Base-by-base conservation (phyloP, 2,329 filamentous ascomycete species). In the Calonectria pseudoturangicola region DNA sequence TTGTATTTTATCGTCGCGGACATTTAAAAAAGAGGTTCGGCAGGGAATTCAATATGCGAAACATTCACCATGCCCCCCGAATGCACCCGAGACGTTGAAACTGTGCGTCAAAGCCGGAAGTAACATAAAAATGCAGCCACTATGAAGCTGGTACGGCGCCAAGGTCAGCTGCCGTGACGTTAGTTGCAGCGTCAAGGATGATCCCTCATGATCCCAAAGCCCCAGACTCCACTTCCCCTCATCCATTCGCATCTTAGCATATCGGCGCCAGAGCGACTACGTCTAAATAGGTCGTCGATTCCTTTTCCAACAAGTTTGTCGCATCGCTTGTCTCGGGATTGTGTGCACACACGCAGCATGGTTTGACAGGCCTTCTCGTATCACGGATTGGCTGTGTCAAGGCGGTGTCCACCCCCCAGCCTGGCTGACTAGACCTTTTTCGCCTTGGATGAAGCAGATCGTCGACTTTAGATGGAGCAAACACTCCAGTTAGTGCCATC, bases 191-290 rank as follows among this genome's bases (percentile, higher is more conserved):
- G 48, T 73, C 72, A 68, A 74, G 72, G 77, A 68, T 74, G 66
- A 75, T 74, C 73, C 73, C 70, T 75, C 43, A 65, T 45, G 60
- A 58, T 56, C 58, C 54, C 70, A 41, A 74, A 68, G 69, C 71
- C 73, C 69, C 58, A 64, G 71, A 75, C 77, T 74, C 77, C 77
- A 79, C 77, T 79, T 77, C 77, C 77, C 77, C 77, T 79, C 77
- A 76, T 66, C 62, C 70, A 66, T 58, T 74, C 33, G 64, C 27
- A 64, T 56, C 64, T 33, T 27, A 66, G 45, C 51, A 70, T 36
- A 50, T 67, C 50, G 30, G 21, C 47, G 50, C 39, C 43, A 64
- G 39, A 63, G 48, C n/a, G 6, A 41, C 54, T 50, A 47, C 21
- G 21, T 48, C 68, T 56, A 69, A 56, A 75, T 73, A 51, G 58